These are phyloP conservation scores for Leavenworthia alabamica DNA, from an alignment of 345 rosid species.

Conservation along the genomic window DNA sequence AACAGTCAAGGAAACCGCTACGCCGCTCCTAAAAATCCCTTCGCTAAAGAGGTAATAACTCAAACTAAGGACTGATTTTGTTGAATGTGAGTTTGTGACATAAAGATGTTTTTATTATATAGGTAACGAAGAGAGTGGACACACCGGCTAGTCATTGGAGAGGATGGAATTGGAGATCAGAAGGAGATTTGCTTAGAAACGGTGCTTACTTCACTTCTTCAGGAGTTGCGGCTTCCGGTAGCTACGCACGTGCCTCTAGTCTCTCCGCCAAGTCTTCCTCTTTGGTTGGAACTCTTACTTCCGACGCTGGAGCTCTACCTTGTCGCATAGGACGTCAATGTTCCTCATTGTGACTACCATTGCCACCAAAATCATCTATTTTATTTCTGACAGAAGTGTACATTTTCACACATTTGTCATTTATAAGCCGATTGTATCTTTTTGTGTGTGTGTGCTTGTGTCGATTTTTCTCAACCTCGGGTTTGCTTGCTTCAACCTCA, in stretches of 20 bases:
- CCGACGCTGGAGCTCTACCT: slow-evolving; percentile 59
- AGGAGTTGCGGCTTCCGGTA: slow-evolving; percentile 76
- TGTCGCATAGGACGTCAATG: slow-evolving; percentile 59
- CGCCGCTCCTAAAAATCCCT: slow-evolving; percentile 61
- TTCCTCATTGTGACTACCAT: slow-evolving; percentile 29
- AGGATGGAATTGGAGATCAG: slow-evolving; percentile 95
- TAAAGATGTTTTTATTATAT: slow-evolving; percentile 8
- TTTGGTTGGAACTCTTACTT: slow-evolving; percentile 67
- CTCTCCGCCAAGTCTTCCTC: slow-evolving; percentile 85
- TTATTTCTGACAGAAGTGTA: slow-evolving; percentile 30
- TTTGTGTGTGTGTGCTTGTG: too few species aligned
- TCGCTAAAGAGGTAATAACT: slow-evolving; percentile 72
- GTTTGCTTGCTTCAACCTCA: slow-evolving; percentile 25
- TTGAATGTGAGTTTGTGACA: background rate
- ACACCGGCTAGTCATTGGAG: slow-evolving; percentile 52
- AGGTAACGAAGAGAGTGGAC: slow-evolving; percentile 93
- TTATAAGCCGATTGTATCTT: slow-evolving; percentile 22
- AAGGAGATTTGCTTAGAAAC: slow-evolving; percentile 76
- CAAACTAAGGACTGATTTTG: background rate
- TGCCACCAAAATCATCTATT: background rate
- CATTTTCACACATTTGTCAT: slow-evolving; percentile 36
- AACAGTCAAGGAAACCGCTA: slow-evolving; percentile 96
- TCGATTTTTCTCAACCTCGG: too few species aligned
- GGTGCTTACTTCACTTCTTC: slow-evolving; percentile 93
- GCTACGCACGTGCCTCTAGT: slow-evolving; percentile 92